phyloP scores from a whole-genome alignment of 2,329 filamentous ascomycete genomes.

The Didymella arachidicola region DNA sequence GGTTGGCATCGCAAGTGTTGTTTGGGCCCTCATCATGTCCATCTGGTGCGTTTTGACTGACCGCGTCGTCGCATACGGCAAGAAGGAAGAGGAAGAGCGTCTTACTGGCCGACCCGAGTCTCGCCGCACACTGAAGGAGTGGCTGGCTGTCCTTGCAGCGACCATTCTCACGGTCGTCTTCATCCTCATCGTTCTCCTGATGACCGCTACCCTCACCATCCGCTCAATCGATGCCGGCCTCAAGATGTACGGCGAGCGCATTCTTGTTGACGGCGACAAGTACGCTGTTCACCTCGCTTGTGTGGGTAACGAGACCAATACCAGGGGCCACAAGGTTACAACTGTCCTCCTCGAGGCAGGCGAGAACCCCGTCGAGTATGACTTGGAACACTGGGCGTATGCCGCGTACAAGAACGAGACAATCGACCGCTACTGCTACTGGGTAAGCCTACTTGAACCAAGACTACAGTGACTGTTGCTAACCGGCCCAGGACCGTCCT shows the following conservation, averaged over 20 bases:
- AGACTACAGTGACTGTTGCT: not conserved
- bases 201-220: slow-evolving; percentile 80
- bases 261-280: slow-evolving; percentile 82
- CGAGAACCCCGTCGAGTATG: slow-evolving; percentile 78
- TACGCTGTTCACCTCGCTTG: slow-evolving; percentile 90
- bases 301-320: slow-evolving; percentile 71
- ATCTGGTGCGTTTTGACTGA: slow-evolving; percentile 82
- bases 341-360: slow-evolving; percentile 89
- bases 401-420: slow-evolving; percentile 78
- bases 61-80: slow-evolving; percentile 87
- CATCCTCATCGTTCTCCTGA: slow-evolving; percentile 72
- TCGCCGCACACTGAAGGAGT: slow-evolving; percentile 80
- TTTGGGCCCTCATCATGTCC: slow-evolving; percentile 82
- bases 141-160: slow-evolving; percentile 79
- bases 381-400: slow-evolving; percentile 81
- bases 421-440: slow-evolving; percentile 91
- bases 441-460: slow-evolving; percentile 43
- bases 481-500: slow-evolving; percentile 71
- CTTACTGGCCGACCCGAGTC: slow-evolving; percentile 89
- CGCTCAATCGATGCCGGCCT: slow-evolving; percentile 81
- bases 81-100: slow-evolving; percentile 89
- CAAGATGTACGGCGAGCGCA: slow-evolving; percentile 74
- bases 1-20: slow-evolving; percentile 84
- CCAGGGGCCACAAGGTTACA: slow-evolving; percentile 65
- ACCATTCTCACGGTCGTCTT: slow-evolving; percentile 75